Evolutionary conservation across 163 green algal species (phyloP).

Genomic region (Volvox carteri): DNA sequence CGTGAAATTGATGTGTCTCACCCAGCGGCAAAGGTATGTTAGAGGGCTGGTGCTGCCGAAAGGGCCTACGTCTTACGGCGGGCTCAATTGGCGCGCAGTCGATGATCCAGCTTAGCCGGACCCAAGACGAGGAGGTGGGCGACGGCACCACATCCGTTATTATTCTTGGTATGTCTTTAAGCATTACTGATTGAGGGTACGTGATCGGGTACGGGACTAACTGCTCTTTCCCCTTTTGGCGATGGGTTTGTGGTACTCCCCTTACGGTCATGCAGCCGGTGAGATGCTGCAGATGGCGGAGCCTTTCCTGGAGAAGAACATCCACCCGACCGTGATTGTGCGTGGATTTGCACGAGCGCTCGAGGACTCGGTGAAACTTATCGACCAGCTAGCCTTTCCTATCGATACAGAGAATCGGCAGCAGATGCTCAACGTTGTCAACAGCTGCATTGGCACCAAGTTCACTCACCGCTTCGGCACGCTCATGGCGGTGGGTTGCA

Average conservation of each 20-base stretch:
- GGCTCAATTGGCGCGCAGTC: slow-evolving; percentile 72
- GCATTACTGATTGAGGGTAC: neutral
- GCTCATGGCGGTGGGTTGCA: slow-evolving; percentile 90
- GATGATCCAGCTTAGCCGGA: slow-evolving; percentile 98
- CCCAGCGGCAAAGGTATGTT: slow-evolving; percentile 94
- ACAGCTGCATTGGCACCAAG: slow-evolving; percentile 98
- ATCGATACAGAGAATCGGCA: slow-evolving; percentile 91
- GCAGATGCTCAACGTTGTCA: slow-evolving; percentile 95
- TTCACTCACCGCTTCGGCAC: slow-evolving; percentile 97
- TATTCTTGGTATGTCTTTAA: slow-evolving; percentile 87
- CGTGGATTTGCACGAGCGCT: slow-evolving; percentile 84
- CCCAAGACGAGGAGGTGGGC: slow-evolving; percentile 98
- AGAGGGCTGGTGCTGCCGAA: neutral
- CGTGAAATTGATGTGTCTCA: slow-evolving; percentile 98
- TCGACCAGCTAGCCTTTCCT: slow-evolving; percentile 92
- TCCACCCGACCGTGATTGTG: slow-evolving; percentile 98
- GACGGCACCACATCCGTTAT: slow-evolving; percentile 99
- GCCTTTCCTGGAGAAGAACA: slow-evolving; percentile 93
- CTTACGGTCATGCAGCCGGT: slow-evolving; percentile 59
- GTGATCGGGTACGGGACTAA: neutral
- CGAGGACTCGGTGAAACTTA: slow-evolving; percentile 73
- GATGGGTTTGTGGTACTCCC: neutral
- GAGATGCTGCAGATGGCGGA: slow-evolving; percentile 89
- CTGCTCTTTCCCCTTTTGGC: neutral
- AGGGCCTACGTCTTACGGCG: neutral